Evolutionary conservation across 2,329 filamentous ascomycete species (phyloP).

Genomic region (Clarireedia sp.): DNA sequence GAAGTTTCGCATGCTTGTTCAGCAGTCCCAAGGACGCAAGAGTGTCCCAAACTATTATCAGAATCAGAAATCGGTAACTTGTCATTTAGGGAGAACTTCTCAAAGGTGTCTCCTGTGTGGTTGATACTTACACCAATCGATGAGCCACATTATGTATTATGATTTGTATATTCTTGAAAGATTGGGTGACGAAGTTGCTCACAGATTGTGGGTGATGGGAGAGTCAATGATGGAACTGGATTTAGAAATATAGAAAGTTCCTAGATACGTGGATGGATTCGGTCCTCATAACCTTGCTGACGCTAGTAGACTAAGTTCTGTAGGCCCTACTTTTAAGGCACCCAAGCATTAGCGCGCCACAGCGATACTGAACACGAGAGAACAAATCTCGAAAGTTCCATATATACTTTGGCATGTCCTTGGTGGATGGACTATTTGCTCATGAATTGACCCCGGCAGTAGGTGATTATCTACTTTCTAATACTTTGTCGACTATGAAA

Average conservation of each 20-base stretch:
- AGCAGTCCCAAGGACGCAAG: conserved; percentile 79
- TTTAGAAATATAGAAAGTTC: conserved; percentile 7
- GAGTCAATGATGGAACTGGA: conserved; percentile 2
- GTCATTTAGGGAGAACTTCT: conserved; percentile 11
- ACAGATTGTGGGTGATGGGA: conserved; percentile 7
- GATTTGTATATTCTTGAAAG: not conserved
- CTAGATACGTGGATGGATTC: conserved; percentile 12
- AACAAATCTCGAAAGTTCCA: too few species aligned
- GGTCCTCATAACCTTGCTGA: conserved; percentile 6
- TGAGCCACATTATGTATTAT: conserved; percentile 65
- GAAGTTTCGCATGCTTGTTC: conserved; percentile 93
- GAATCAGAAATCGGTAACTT: conserved; percentile 26
- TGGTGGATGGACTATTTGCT: too few species aligned
- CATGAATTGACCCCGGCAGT: too few species aligned
- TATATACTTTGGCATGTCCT: too few species aligned
- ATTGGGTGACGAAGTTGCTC: conserved; percentile 1
- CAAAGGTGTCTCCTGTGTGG: not conserved
- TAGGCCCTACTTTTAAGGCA: not conserved
- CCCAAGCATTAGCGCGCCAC: not conserved
- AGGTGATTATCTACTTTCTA: too few species aligned
- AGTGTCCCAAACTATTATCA: conserved; percentile 69
- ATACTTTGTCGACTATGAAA: too few species aligned
- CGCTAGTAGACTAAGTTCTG: not conserved
- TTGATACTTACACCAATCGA: conserved; percentile 79
- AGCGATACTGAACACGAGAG: too few species aligned